Base-by-base conservation (phyloP, 495 filamentous ascomycete genomes). In the Penicillium crystallinum region DNA sequence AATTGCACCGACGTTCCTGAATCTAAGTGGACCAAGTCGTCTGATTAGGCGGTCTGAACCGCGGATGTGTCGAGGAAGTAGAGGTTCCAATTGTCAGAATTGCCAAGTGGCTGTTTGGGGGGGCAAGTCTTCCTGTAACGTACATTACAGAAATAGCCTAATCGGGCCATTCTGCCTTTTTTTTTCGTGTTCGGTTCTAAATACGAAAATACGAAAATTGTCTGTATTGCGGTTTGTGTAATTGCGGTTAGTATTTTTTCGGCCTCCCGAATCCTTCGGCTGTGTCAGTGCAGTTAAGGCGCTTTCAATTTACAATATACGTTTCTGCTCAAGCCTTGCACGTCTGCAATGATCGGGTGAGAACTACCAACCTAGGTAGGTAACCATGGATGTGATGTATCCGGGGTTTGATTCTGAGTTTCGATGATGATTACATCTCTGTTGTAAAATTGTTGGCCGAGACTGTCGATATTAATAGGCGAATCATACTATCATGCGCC, bases 111-210 rank as follows among this genome's bases (percentile, higher is more conserved):
- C 45, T 48, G 45, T 48, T 37, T 38, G 27, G 14, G 45, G 31
- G 45, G 45, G 33, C 45, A 33, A 48, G 34, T 48, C 34, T 46
- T 35, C 44, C 19, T 15, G 34, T 48, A 48, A 25, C 14, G 31
- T 48, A 29, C 22, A 19, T 48, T 43, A 43, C 40, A 29, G 34
- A 4, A n/a, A 15, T 11, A 10, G 9, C 33, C 31, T 5, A 37
- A 37, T 48, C 22, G 45, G 45, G 45, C 6, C 22, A 18, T 48
- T 48, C 22, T 37, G 33, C 34, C 12, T 38, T 48, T 48, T 48
- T 48, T 34, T 12, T 4, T 33, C n/a, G n/a, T n/a, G n/a, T n/a
- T n/a, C n/a, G n/a, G n/a, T n/a, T n/a, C n/a, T n/a, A n/a, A n/a
- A n/a, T n/a, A n/a, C n/a, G n/a, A n/a, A n/a, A n/a, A n/a, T n/a